A percentile compares a stretch with the other conserved stretches of the same genome.
Conservation (phyloP, 2,329 filamentous ascomycete genomes). For the Trichoderma gracile region DNA sequence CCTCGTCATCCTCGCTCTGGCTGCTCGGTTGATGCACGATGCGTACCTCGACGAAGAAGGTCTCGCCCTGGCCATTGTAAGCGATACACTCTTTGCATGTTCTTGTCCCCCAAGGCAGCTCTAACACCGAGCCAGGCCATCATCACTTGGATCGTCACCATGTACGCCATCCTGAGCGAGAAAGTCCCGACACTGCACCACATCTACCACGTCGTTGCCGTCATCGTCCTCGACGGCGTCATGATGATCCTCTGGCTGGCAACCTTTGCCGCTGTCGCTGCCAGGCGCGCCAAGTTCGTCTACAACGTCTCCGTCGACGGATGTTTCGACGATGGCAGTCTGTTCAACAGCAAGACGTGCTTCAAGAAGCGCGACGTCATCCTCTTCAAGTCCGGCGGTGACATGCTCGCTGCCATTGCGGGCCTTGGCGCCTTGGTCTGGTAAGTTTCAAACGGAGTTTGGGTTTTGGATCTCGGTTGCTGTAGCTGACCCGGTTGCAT, state of each 20-base stretch:
- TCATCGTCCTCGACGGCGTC: constrained; percentile 46
- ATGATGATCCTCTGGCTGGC: constrained; percentile 52
- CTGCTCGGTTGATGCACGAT: constrained; percentile 45
- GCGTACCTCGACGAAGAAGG: constrained; percentile 44
- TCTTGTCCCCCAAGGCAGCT: background rate
- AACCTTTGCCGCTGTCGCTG: constrained; percentile 45
- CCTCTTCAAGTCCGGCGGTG: constrained; percentile 40
- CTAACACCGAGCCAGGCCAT: constrained; percentile 38
- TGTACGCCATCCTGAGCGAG: constrained; percentile 48
- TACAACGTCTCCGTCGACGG: constrained; percentile 36
- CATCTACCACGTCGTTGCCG: constrained; percentile 48
- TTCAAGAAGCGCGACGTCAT: constrained; percentile 37
- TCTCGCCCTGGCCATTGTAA: constrained; percentile 45
- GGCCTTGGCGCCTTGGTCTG: constrained; percentile 48
- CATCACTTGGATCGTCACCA: constrained; percentile 47
- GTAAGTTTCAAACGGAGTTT: constrained; percentile 34
- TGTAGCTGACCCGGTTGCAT: background rate
- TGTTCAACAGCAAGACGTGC: constrained; percentile 44
- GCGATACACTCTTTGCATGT: constrained; percentile 26
- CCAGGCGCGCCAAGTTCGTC: constrained; percentile 41
- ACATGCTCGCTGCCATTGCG: constrained; percentile 43
- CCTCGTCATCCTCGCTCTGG: constrained; percentile 46
- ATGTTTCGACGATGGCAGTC: constrained; percentile 43
- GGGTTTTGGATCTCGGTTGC: no score
- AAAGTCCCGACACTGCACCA: constrained; percentile 39